Evolutionary conservation across 768 basidiomycete species (phyloP).

Genomic region (Leccinum subgranulosum): DNA sequence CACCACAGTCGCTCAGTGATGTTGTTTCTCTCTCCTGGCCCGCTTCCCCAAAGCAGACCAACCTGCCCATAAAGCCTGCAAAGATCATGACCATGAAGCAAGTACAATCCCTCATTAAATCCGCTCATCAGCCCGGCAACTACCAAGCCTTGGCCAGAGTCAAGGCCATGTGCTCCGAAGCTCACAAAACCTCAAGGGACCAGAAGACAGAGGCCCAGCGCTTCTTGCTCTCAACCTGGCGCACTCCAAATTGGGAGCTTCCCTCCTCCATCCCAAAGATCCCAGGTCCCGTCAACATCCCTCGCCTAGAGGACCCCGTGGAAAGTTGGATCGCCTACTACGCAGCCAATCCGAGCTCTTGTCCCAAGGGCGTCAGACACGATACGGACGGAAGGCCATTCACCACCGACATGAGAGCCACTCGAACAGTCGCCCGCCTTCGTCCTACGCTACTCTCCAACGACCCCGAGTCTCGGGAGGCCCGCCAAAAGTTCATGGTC

Average conservation of each 20-base stretch:
- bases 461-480: slow-evolving; percentile 32
- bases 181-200: slow-evolving; percentile 42
- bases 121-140: slow-evolving; percentile 43
- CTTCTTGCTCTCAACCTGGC: slow-evolving; percentile 42
- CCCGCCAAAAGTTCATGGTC: slow-evolving; percentile 40
- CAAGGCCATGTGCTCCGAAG: slow-evolving; percentile 44
- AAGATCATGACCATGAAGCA: slow-evolving; percentile 35
- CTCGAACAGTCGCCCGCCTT: slow-evolving; percentile 47
- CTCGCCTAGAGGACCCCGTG: slow-evolving; percentile 45
- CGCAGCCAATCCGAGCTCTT: slow-evolving; percentile 41
- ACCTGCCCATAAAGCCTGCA: slow-evolving; percentile 24
- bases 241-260: slow-evolving; percentile 38
- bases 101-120: slow-evolving; percentile 40
- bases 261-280: slow-evolving; percentile 18
- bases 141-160: slow-evolving; percentile 39
- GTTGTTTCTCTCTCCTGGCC: slow-evolving; percentile 25
- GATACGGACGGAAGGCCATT: slow-evolving; percentile 36
- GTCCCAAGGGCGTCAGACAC: slow-evolving; percentile 46
- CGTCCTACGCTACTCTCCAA: slow-evolving; percentile 36
- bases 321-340: slow-evolving; percentile 47
- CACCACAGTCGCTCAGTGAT: slow-evolving; percentile 23
- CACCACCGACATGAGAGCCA: slow-evolving; percentile 44
- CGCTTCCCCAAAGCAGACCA: slow-evolving; percentile 8
- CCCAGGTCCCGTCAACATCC: slow-evolving; percentile 35
- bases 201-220: slow-evolving; percentile 44